Evolutionary conservation across 768 basidiomycete species (phyloP), one percentile per base, ranked within the genome.

Genomic region (Kwoniella sp.): DNA sequence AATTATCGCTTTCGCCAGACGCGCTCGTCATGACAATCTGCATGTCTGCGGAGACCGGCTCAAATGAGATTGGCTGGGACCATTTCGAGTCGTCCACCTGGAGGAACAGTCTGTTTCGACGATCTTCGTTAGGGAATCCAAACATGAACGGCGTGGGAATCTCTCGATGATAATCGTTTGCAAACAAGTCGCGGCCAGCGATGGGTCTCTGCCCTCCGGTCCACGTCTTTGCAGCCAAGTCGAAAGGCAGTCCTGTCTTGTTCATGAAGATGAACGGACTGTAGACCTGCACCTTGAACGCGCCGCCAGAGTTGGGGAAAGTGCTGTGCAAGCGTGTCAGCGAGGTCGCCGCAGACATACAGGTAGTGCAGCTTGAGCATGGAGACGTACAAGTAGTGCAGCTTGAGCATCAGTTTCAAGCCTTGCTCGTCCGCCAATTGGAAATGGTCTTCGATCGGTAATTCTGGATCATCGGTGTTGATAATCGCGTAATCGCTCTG

Each of bases 401-500:
- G 80, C 64, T 82, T 87, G 54, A 98, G 83, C 69, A 90, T 85
- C 56, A 98, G 81, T 76, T 90, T 92, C 52, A 89, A 84, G 57
- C 87, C 88, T 40, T 83, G 82, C 56, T 84, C 81, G 79, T 98
- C 96, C 3, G 86, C 84, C 50, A 98, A 79, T 6, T 84, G 85
- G 52, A 98, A 36, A 82, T 84, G 55, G 83, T 85, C 79, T 94
- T 96, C 58, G 87, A 84, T 64, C 89, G 90, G 68, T 92, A 92
- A 80, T 93, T 92, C 90, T 58, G 91, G 86, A 27, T 87, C 88
- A 76, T 96, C 92, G 17, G 91, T 91, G 74, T 92, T 97, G 81
- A 99, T 94, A 80, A 99, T 97, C 2, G 92, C 89, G 71, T 96
- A 99, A 63, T 98, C 94, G 77, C 93, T 95, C 17, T 92, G 89